Evolutionary conservation across 2,329 filamentous ascomycete species (phyloP).

Genomic region (Penicillium olsonii): DNA sequence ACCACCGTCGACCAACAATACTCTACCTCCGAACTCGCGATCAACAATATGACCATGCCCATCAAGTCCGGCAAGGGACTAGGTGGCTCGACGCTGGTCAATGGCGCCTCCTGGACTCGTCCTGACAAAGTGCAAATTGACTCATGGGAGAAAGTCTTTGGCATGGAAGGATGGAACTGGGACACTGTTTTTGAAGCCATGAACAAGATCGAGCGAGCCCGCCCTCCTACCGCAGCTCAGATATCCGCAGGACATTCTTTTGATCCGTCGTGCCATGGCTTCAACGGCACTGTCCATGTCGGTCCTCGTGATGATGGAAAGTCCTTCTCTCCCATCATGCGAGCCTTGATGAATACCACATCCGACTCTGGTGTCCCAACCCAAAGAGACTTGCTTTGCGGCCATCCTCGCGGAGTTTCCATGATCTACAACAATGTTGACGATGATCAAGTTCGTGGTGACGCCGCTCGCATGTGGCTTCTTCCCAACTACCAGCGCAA

Average conservation of each 20-base stretch:
- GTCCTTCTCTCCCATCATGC: constrained; percentile 24
- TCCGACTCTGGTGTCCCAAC: constrained; percentile 13
- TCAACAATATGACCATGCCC: constrained; percentile 23
- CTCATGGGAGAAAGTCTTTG: constrained; percentile 39
- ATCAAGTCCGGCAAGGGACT: constrained; percentile 29
- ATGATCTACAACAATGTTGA: constrained; percentile 30
- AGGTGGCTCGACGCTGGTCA: constrained; percentile 32
- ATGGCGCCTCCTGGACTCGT: constrained; percentile 33
- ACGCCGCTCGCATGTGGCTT: constrained; percentile 32
- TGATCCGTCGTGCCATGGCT: constrained; percentile 25
- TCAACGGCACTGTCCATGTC: constrained; percentile 23
- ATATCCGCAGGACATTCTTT: constrained; percentile 25
- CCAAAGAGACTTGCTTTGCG: constrained; percentile 26
- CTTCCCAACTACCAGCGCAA: constrained; percentile 25
- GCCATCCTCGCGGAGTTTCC: constrained; percentile 31
- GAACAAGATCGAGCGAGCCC: constrained; percentile 36
- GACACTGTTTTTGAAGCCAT: constrained; percentile 51
- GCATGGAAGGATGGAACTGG: constrained; percentile 50
- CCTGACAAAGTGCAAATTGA: constrained; percentile 29
- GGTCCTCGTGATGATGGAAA: constrained; percentile 26
- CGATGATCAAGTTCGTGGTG: constrained; percentile 27
- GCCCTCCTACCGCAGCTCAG: constrained; percentile 19
- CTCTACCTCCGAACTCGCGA: constrained; percentile 12
- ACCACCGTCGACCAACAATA: constrained; percentile 26
- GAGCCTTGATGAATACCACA: constrained; percentile 25